Percentiles rank a stretch among this genome's conserved stretches.
Evolutionary conservation across 202 grass and related monocot species (phyloP).

Genomic region (Carex arenaria): DNA sequence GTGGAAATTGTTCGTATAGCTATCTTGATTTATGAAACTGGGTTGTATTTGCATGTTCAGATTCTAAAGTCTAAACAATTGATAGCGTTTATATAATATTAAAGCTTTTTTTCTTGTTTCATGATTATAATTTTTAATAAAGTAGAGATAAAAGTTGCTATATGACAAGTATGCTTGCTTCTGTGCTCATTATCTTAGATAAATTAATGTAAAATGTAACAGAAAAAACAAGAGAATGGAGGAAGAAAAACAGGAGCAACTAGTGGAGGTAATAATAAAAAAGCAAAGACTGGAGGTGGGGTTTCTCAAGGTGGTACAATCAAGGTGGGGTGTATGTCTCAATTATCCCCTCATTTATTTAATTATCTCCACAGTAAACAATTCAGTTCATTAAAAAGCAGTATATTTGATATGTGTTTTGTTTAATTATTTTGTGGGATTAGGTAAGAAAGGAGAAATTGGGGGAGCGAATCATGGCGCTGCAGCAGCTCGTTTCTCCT

Average conservation of each 20-base stretch:
- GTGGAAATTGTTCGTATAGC: neutral
- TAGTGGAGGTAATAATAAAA: conserved; percentile 31
- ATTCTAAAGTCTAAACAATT: too few species aligned
- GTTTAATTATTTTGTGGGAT: conserved; percentile 7
- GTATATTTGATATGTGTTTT: neutral
- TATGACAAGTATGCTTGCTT: neutral
- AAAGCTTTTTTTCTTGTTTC: neutral
- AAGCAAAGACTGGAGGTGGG: conserved; percentile 47
- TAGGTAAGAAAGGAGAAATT: conserved; percentile 83
- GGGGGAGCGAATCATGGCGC: conserved; percentile 89
- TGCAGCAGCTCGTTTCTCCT: conserved; percentile 97
- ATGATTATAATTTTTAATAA: neutral
- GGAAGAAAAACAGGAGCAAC: conserved; percentile 29
- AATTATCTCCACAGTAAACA: neutral
- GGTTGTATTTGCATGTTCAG: neutral
- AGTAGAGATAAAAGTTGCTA: neutral
- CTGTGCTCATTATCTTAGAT: neutral
- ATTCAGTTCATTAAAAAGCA: neutral
- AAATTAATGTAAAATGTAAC: conserved; percentile 8
- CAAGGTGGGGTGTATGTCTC: conserved; percentile 9
- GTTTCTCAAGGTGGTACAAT: conserved; percentile 8
- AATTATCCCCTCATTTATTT: neutral
- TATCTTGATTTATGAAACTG: neutral
- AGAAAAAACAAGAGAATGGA: conserved; percentile 54
- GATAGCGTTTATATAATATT: neutral